Base-by-base conservation (phyloP, 192 early-diverging fungal species). In the Podila clonocystis region DNA sequence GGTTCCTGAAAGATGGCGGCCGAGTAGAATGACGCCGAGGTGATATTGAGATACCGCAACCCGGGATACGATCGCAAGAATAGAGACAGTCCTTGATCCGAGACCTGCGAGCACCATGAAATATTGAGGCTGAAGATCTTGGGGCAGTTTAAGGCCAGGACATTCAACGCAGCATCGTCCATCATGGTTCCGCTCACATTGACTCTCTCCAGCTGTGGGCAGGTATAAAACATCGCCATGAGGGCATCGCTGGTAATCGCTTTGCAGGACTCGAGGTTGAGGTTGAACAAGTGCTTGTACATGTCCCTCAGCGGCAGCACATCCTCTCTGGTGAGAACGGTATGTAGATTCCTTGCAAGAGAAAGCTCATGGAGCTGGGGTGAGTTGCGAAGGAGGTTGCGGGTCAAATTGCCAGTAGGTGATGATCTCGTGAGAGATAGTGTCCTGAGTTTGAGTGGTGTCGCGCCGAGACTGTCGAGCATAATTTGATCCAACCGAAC, bases 261-360 rank as follows among this genome's bases (percentile, higher is more conserved):
- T 48, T 72, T 72, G 67, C 77, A 80, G 28, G 77, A 80, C 7
- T 80, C 77, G 3, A 80, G 70, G 15, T 73, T 80, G 29, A 80
- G 71, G n/a, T 26, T 45, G 6, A 62, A 33, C 5, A 80, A 19
- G 29, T 59, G 62, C n/a, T 33, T 34, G 36, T 50, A 68, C 38
- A 64, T 65, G 20, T 68, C 71, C 22, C 24, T 11, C 11, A 64
- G 29, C 20, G 67, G 66, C 12, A 73, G 29, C 15, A 80, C 2
- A 30, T 80, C 70, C 28, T 80, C 70, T 58, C 20, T 31, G 7
- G 61, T 67, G n/a, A 80, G 48, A 8, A 50, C 55, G 5, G 67
- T 64, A 11, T 63, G 71, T 1, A 64, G 22, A 55, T 80, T 80
- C 67, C 77, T 80, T n/a, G 77, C 77, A 19, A 80, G 60, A 2